Conservation (phyloP, 345 rosid genomes). For the Carallia brachiata region DNA sequence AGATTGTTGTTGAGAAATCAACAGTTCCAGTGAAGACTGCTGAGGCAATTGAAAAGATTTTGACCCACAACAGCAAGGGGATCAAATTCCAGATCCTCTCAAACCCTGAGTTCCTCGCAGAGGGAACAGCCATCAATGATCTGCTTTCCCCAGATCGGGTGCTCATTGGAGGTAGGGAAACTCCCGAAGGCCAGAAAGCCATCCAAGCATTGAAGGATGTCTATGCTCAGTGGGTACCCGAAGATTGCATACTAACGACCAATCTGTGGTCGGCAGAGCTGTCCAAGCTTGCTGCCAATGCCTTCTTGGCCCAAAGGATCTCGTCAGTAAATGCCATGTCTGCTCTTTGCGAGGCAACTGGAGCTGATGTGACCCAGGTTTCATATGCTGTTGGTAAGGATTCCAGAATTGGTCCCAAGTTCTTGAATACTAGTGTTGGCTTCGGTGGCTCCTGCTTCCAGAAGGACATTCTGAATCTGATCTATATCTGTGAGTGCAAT, state of each 20-base stretch:
- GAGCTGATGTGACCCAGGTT: slow-evolving; percentile 78
- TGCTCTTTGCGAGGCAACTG: slow-evolving; percentile 88
- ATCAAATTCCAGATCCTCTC: slow-evolving; percentile 91
- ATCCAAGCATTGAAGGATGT: slow-evolving; percentile 74
- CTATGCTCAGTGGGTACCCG: slow-evolving; percentile 87
- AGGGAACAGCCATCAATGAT: slow-evolving; percentile 84
- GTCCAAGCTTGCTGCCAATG: slow-evolving; percentile 92
- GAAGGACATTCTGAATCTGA: slow-evolving; percentile 80
- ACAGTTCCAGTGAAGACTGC: slow-evolving; percentile 96
- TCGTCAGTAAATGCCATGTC: slow-evolving; percentile 94
- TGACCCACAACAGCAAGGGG: slow-evolving; percentile 90
- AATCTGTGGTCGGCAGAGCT: slow-evolving; percentile 97
- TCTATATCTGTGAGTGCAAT: slow-evolving; percentile 90
- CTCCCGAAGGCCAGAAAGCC: slow-evolving; percentile 77
- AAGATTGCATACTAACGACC: slow-evolving; percentile 72
- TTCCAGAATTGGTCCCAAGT: slow-evolving; percentile 78
- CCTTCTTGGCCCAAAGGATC: slow-evolving; percentile 86
- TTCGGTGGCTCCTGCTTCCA: slow-evolving; percentile 94
- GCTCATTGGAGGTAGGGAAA: slow-evolving; percentile 90
- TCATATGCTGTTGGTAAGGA: slow-evolving; percentile 81
- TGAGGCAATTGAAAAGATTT: slow-evolving; percentile 85
- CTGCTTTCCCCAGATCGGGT: slow-evolving; percentile 78
- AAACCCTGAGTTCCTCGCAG: slow-evolving; percentile 95
- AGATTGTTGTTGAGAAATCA: slow-evolving; percentile 91
- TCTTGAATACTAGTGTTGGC: slow-evolving; percentile 84